Evolutionary conservation across 805 yeast species (phyloP).

Genomic region (Metschnikowia aberdeeniae): DNA sequence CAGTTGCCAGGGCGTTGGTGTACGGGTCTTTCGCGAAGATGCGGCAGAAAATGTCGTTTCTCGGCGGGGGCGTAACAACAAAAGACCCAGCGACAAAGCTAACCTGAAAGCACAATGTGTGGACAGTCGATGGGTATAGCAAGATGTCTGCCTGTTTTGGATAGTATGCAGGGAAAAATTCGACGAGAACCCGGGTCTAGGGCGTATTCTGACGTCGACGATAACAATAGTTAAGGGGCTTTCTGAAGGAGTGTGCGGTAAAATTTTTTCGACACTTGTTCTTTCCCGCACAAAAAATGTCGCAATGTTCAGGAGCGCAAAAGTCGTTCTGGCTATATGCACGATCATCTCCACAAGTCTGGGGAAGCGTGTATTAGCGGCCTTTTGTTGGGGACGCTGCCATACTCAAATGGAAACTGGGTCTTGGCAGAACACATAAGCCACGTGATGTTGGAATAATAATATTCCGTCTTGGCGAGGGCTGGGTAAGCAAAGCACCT

Average conservation of each 20-base stretch:
- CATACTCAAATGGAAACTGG: neutral
- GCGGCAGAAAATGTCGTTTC: slow-evolving; percentile 19
- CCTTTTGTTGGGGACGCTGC: neutral
- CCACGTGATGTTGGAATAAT: neutral
- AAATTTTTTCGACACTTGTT: slow-evolving; percentile 10
- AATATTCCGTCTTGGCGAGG: neutral
- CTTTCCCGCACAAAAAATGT: slow-evolving; percentile 14
- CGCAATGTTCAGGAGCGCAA: slow-evolving; percentile 11
- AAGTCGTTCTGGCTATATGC: neutral
- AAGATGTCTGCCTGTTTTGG: neutral
- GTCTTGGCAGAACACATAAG: neutral
- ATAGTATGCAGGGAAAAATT: neutral
- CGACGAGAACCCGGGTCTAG: slow-evolving; percentile 2
- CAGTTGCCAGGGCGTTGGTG: slow-evolving; percentile 13
- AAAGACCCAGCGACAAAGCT: slow-evolving; percentile 3
- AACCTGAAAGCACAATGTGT: slow-evolving; percentile 1
- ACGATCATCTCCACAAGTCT: neutral
- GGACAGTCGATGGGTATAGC: neutral
- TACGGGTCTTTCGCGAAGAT: slow-evolving; percentile 22
- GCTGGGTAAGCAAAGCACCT: no score
- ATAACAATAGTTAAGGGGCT: slow-evolving; percentile 10
- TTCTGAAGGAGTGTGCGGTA: slow-evolving; percentile 16
- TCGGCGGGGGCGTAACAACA: slow-evolving; percentile 11
- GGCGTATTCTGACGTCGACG: slow-evolving; percentile 1
- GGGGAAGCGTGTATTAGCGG: neutral